Percentiles rank a stretch among this genome's conserved stretches.
Conservation (phyloP, 306 rosid species). For the Lathyrus tuberosus region DNA sequence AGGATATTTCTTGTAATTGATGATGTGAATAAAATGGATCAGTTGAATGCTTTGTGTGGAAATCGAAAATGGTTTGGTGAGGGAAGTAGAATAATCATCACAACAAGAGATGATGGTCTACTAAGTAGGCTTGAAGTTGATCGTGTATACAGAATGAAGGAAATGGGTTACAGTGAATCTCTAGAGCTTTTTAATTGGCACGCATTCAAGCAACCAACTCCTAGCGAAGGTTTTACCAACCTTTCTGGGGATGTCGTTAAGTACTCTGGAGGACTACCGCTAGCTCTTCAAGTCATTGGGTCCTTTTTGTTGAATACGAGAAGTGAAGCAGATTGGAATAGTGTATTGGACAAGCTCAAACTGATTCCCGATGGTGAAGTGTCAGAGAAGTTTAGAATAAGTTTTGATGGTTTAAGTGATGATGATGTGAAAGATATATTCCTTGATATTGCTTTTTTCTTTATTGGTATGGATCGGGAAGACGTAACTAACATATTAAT, state of each 20-base stretch:
- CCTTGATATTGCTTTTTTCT: no score
- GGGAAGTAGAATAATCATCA: background rate
- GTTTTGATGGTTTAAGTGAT: no score
- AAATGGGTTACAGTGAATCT: conserved; percentile 1
- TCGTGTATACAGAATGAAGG: background rate
- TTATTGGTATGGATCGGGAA: no score
- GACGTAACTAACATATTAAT: no score
- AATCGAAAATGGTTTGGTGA: background rate
- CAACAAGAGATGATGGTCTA: conserved; percentile 3
- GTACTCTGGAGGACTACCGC: background rate
- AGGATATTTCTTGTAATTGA: conserved; percentile 30
- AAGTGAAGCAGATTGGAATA: no score
- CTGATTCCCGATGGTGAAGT: no score
- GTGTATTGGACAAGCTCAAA: no score
- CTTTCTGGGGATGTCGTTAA: background rate
- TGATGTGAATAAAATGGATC: conserved; percentile 11
- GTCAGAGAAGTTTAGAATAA: no score
- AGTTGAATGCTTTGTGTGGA: background rate
- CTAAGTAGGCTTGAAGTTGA: background rate
- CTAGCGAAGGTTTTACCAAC: background rate
- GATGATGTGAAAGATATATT: no score
- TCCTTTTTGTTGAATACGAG: no score
- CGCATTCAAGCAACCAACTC: conserved; percentile 20
- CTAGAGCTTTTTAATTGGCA: background rate
- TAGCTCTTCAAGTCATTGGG: conserved; percentile 1